These are phyloP conservation scores for Smallanthus sonchifolius DNA, from an alignment of 129 eudicot genomes.

Conservation along the genomic window DNA sequence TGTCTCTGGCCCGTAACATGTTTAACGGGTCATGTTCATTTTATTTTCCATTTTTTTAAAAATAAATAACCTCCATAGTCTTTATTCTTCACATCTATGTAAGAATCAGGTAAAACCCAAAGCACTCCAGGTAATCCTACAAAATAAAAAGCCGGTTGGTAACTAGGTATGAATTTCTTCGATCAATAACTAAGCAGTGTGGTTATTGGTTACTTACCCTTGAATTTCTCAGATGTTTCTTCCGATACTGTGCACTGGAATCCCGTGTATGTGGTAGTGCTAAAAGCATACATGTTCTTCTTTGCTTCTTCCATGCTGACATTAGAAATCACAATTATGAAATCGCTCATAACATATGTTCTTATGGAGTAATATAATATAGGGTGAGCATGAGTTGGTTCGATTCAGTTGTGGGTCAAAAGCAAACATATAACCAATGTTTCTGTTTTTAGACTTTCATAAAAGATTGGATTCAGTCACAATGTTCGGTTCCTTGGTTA, in stretches of 20 bases:
- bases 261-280: slow-evolving; percentile 96
- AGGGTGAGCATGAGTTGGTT: background rate
- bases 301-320: slow-evolving; percentile 95
- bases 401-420: background rate
- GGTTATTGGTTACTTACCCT: slow-evolving; percentile 42
- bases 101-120: slow-evolving; percentile 98
- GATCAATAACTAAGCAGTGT: background rate
- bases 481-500: background rate
- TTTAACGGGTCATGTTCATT: background rate
- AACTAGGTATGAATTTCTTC: background rate
- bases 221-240: slow-evolving; percentile 93
- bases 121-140: slow-evolving; percentile 99
- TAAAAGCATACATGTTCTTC: slow-evolving; percentile 97
- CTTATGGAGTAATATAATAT: background rate
- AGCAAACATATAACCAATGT: background rate
- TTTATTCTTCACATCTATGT: slow-evolving; percentile 95
- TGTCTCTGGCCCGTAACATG: background rate
- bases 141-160: slow-evolving; percentile 10
- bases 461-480: background rate
- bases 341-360: background rate
- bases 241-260: slow-evolving; percentile 95
- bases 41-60: background rate
- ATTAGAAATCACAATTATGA: background rate
- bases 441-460: background rate
- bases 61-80: slow-evolving; percentile 83